phyloP scores from a whole-genome alignment of 2,329 filamentous ascomycete genomes.

The Phialocephala sp. region DNA sequence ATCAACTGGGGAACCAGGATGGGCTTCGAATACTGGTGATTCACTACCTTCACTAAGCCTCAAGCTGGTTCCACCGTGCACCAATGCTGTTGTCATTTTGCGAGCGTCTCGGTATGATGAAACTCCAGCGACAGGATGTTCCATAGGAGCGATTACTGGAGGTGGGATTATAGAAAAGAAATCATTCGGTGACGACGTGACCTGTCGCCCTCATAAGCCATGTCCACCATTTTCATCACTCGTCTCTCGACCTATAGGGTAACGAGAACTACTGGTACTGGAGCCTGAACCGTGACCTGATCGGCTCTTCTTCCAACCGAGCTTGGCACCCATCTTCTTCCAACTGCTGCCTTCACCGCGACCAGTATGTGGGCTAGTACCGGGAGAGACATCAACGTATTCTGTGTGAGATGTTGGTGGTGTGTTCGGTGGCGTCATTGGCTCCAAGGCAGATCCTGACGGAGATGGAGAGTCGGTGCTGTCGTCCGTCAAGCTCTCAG shows the following conservation, averaged over 20 bases:
- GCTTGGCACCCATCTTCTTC: constrained; percentile 68
- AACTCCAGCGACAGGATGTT: constrained; percentile 35
- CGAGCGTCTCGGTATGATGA: constrained; percentile 29
- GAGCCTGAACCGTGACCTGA: constrained; percentile 53
- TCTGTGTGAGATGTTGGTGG: constrained; percentile 63
- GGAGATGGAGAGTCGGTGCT: constrained; percentile 66
- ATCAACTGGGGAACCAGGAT: constrained; percentile 43
- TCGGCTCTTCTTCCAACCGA: constrained; percentile 62
- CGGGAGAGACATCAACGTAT: constrained; percentile 36
- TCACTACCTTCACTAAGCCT: constrained; percentile 38
- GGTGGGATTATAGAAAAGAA: constrained; percentile 40
- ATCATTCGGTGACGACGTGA: constrained; percentile 54
- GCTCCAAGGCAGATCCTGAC: constrained; percentile 55
- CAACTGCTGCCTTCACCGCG: constrained; percentile 54
- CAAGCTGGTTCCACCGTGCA: constrained; percentile 39
- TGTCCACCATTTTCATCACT: constrained; percentile 44
- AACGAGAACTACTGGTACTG: constrained; percentile 45
- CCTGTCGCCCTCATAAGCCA: constrained; percentile 64
- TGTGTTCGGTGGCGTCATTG: constrained; percentile 76
- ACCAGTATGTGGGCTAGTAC: constrained; percentile 34
- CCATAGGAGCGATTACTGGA: constrained; percentile 38
- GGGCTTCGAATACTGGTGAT: constrained; percentile 41
- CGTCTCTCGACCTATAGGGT: constrained; percentile 43
- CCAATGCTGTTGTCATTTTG: constrained; percentile 30
- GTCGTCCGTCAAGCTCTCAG: constrained; percentile 66